Percentiles rank a stretch among this genome's conserved stretches.
phyloP scores from a whole-genome alignment of 257 asterid species.

The Thymus quinquecostatus region DNA sequence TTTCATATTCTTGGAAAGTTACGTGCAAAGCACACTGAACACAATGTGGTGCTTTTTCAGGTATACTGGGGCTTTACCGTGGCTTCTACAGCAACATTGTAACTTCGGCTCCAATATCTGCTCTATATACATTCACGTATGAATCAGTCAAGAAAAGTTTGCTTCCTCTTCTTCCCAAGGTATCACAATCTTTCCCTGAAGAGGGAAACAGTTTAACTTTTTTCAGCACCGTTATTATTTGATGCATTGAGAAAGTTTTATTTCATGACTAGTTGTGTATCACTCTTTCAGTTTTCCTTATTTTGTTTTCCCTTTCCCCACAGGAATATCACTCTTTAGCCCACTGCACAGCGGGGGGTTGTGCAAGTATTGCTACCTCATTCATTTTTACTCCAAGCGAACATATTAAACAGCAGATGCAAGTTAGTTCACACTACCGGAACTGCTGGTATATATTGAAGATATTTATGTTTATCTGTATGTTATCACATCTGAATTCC shows the following conservation, averaged over 20 bases:
- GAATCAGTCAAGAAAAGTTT: constrained; percentile 80
- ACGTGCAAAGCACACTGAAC: constrained; percentile 29
- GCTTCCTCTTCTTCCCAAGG: constrained; percentile 83
- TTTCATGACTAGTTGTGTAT: not conserved
- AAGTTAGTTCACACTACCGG: constrained; percentile 79
- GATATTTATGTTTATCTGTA: constrained; percentile 21
- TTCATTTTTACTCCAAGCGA: constrained; percentile 96
- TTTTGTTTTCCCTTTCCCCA: constrained; percentile 24
- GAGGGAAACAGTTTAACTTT: constrained; percentile 7
- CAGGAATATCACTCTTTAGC: constrained; percentile 86
- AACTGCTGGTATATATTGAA: constrained; percentile 69
- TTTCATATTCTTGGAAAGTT: constrained; percentile 13
- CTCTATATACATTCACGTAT: constrained; percentile 87
- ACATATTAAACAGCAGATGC: constrained; percentile 96
- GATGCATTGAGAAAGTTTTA: not conserved
- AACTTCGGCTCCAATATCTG: constrained; percentile 94
- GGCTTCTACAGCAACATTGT: constrained; percentile 88
- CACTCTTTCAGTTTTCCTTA: not conserved
- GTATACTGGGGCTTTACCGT: constrained; percentile 81
- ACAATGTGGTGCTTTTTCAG: constrained; percentile 45
- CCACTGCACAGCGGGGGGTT: constrained; percentile 92
- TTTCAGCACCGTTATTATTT: constrained; percentile 8
- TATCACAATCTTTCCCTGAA: constrained; percentile 32
- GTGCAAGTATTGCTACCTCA: constrained; percentile 94
- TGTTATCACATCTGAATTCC: not conserved